Evolutionary conservation across 2,329 filamentous ascomycete species (phyloP).

Genomic region (Arachnomyces sp.): DNA sequence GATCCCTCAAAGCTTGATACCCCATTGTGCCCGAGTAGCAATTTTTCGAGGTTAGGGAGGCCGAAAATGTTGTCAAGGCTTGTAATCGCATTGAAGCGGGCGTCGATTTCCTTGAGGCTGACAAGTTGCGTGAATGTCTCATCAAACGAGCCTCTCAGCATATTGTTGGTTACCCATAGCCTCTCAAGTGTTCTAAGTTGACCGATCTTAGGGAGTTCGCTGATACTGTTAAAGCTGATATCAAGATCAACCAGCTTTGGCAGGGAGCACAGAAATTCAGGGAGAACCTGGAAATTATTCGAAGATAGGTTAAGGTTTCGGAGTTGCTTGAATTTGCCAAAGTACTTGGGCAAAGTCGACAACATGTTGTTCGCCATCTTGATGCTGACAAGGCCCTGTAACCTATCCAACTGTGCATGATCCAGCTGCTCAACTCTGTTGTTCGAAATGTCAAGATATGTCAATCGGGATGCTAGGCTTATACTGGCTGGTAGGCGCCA

Average conservation of each 20-base stretch:
- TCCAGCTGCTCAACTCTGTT: slow-evolving; percentile 84
- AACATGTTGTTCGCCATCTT: slow-evolving; percentile 92
- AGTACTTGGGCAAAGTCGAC: slow-evolving; percentile 68
- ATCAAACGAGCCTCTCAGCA: slow-evolving; percentile 66
- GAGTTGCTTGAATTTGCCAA: slow-evolving; percentile 68
- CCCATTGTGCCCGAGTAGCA: slow-evolving; percentile 85
- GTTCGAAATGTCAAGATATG: slow-evolving; percentile 88
- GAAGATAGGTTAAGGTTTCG: slow-evolving; percentile 87
- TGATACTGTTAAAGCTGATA: slow-evolving; percentile 91
- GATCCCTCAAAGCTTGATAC: slow-evolving; percentile 82
- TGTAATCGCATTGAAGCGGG: slow-evolving; percentile 84
- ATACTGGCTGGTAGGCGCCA: slow-evolving; percentile 77
- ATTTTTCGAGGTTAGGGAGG: slow-evolving; percentile 75
- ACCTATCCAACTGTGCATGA: slow-evolving; percentile 67
- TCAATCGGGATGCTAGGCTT: slow-evolving; percentile 69
- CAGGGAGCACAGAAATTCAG: slow-evolving; percentile 73
- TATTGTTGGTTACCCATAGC: slow-evolving; percentile 93
- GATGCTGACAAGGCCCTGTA: slow-evolving; percentile 73
- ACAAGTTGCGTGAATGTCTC: slow-evolving; percentile 62
- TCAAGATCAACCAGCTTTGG: slow-evolving; percentile 83
- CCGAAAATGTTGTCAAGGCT: slow-evolving; percentile 81
- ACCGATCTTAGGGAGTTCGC: slow-evolving; percentile 68
- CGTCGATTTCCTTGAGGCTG: slow-evolving; percentile 80
- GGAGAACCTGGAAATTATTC: slow-evolving; percentile 80
- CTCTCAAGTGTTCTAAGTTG: slow-evolving; percentile 72